Percentiles rank a stretch among this genome's conserved stretches.
phyloP scores from a whole-genome alignment of 2,329 filamentous ascomycete genomes.

The Raffaelea ambrosiae region DNA sequence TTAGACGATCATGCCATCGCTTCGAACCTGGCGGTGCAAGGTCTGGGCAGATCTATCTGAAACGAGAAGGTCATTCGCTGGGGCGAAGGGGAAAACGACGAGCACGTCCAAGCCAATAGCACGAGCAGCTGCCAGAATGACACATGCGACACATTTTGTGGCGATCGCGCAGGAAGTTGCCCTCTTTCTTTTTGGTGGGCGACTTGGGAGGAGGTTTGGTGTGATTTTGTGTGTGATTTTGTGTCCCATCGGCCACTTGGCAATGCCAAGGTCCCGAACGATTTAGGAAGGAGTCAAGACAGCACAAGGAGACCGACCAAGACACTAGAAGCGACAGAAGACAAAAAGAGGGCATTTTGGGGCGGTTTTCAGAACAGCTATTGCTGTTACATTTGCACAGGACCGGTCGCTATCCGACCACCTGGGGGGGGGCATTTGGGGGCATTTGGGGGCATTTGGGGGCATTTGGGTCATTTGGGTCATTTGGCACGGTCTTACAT shows the following conservation, averaged over 20 bases:
- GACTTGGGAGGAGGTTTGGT: neutral
- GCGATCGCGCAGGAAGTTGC: neutral
- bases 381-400: neutral
- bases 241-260: neutral
- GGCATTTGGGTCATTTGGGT: no score
- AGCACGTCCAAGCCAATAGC: neutral
- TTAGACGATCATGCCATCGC: neutral
- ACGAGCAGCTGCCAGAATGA: neutral
- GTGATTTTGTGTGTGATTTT: neutral
- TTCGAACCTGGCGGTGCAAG: neutral
- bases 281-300: neutral
- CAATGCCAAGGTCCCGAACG: neutral
- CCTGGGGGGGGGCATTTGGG: neutral
- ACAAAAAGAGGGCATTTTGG: neutral
- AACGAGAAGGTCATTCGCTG: neutral
- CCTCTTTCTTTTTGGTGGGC: neutral
- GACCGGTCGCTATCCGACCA: neutral
- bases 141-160: neutral
- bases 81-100: no score
- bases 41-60: neutral
- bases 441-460: neutral
- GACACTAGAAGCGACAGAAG: neutral
- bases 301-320: neutral
- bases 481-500: no score
- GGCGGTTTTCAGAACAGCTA: no score